Base-by-base conservation (phyloP, 139 green algal genomes). In the Microglena sp. region DNA sequence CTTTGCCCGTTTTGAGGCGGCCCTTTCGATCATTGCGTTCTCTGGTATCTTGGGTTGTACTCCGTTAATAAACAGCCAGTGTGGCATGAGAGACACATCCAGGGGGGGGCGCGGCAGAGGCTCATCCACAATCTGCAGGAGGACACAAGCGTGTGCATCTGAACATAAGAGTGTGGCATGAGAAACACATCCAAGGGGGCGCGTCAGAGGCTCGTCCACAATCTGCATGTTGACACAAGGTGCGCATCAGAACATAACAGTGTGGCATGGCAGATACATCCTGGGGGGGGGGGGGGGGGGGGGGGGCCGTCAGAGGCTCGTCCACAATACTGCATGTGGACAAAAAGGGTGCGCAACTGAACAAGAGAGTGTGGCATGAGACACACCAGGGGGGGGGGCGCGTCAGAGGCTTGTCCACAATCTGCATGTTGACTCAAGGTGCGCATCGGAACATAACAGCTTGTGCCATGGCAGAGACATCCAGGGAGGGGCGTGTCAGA, bases 61-160 rank as follows among this genome's bases (percentile, higher is more conserved):
- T 0, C 92, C 92, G 22, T 96, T 77, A 18, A 97, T 78, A 8
- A 87, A 86, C 1, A 98, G 82, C 91, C 91, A 98, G 73, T 98
- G 92, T 5, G 81, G 69, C 29, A 82, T 64, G 5, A 96, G 61
- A 18, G 77, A 84, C 18, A 83, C 80, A n/a, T 92, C 87, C 22
- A 87, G 57, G 8, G 91, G 90, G 21, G 70, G 29, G 54, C 62
- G 67, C 28, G 91, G 88, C 50, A 97, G 74, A 2, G 74, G 67
- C 1, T 53, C 46, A 22, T 88, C 82, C 21, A 91, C 77, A 3
- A 88, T 58, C 79, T 88, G 76, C 26, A 31, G 34, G 5, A 35
- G 55, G 31, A 22, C 54, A 50, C 34, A 22, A 53, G n/a, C 35
- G 5, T 55, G 27, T 45, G 50, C 22, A 15, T 44, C 28, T 54